A percentile compares a stretch with the other conserved stretches of the same genome.
Evolutionary conservation across 495 filamentous ascomycete genomes (phyloP).

Genomic region (Immersiella caudata): DNA sequence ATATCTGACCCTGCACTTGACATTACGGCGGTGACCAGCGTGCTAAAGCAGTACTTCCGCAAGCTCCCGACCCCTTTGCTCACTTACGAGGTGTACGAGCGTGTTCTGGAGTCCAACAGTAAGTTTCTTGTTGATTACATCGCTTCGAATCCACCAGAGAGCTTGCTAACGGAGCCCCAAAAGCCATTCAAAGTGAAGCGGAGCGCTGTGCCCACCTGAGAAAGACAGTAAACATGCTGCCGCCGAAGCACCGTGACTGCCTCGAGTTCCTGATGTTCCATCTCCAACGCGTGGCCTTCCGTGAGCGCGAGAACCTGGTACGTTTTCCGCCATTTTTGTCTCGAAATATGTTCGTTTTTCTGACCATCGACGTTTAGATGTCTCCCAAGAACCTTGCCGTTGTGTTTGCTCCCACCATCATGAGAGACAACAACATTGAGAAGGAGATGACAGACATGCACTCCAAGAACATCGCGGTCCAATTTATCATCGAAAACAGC

Average conservation of each 20-base stretch:
- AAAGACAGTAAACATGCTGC: slow-evolving; percentile 72
- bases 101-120: slow-evolving; percentile 76
- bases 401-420: slow-evolving; percentile 97
- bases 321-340: slow-evolving; percentile 22
- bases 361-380: slow-evolving; percentile 59
- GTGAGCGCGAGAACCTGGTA: slow-evolving; percentile 78
- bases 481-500: slow-evolving; percentile 87
- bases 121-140: slow-evolving; percentile 25
- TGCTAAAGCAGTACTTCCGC: slow-evolving; percentile 96
- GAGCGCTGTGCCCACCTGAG: slow-evolving; percentile 70
- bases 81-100: slow-evolving; percentile 90
- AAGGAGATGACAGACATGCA: slow-evolving; percentile 96
- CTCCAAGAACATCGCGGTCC: slow-evolving; percentile 84
- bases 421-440: slow-evolving; percentile 84
- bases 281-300: slow-evolving; percentile 80
- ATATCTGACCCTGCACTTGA: slow-evolving; percentile 93
- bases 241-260: slow-evolving; percentile 79
- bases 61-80: slow-evolving; percentile 90
- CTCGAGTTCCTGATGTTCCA: slow-evolving; percentile 96
- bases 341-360: neutral
- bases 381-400: slow-evolving; percentile 92
- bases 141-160: neutral
- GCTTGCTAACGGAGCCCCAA: slow-evolving; percentile 1
- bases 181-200: slow-evolving; percentile 54
- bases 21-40: slow-evolving; percentile 94